Conservation (phyloP, 2,329 filamentous ascomycete genomes). For the Aspergillus glaucus region DNA sequence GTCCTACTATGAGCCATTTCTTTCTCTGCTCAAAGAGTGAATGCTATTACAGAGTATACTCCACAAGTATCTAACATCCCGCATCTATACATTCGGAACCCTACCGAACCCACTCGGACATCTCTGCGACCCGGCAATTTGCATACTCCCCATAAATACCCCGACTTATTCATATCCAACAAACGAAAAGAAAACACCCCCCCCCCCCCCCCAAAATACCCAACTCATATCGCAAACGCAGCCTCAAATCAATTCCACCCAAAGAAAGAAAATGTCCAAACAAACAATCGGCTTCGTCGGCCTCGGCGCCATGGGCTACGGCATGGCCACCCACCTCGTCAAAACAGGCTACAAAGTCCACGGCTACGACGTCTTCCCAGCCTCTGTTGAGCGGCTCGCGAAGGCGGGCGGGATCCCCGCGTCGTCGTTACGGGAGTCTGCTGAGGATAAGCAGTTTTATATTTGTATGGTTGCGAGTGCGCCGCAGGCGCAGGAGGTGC, state of each 20-base stretch:
- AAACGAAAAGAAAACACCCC: neutral
- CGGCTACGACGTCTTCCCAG: conserved; percentile 65
- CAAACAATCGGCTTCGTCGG: conserved; percentile 61
- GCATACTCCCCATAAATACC: neutral
- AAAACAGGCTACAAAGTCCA: conserved; percentile 61
- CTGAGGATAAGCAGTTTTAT: conserved; percentile 53
- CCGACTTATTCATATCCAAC: neutral
- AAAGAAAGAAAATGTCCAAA: conserved; percentile 33
- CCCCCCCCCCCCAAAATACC: neutral
- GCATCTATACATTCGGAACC: too few relatives aligned
- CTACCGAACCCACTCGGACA: neutral
- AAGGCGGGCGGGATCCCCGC: conserved; percentile 56
- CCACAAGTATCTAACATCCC: too few relatives aligned
- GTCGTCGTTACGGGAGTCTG: conserved; percentile 56
- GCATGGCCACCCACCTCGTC: conserved; percentile 70
- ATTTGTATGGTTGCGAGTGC: conserved; percentile 73
- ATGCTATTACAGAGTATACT: too few relatives aligned
- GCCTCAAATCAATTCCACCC: neutral
- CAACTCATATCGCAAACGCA: neutral
- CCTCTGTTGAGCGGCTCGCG: conserved; percentile 60
- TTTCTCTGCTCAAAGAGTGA: too few relatives aligned
- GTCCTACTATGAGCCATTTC: too few relatives aligned
- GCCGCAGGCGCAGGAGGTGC: conserved; percentile 59
- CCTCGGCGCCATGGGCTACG: conserved; percentile 75
- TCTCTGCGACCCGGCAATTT: neutral